These are phyloP conservation scores for Sclerotiophoma versabilis DNA, from an alignment of 2,329 filamentous ascomycete species.

Conservation along the genomic window DNA sequence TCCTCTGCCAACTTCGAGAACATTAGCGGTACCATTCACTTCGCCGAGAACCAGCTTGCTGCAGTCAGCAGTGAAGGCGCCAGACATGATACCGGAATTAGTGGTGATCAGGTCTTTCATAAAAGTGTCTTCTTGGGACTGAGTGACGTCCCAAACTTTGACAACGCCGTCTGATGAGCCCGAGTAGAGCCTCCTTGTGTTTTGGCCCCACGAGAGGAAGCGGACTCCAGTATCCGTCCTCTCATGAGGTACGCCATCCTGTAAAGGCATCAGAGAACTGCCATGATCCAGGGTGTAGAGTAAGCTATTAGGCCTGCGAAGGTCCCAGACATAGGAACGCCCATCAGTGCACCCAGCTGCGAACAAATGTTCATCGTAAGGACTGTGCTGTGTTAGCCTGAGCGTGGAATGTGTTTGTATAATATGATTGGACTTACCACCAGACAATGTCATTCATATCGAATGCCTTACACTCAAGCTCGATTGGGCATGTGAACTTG, in stretches of 20 bases:
- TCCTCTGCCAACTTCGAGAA: constrained; percentile 55
- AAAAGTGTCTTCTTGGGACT: constrained; percentile 58
- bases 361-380: constrained; percentile 58
- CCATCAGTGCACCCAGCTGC: constrained; percentile 68
- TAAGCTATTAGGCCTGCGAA: constrained; percentile 54
- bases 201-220: constrained; percentile 64
- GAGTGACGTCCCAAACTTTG: constrained; percentile 66
- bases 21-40: constrained; percentile 61
- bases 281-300: constrained; percentile 62
- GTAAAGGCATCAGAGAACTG: constrained; percentile 57
- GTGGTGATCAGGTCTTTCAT: constrained; percentile 59
- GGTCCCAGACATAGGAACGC: constrained; percentile 67
- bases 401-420: neutral
- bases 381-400: constrained; percentile 37
- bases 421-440: constrained; percentile 41
- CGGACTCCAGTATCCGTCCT: constrained; percentile 64
- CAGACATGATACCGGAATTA: constrained; percentile 64
- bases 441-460: constrained; percentile 69
- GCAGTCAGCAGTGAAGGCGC: constrained; percentile 63
- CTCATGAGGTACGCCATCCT: constrained; percentile 55
- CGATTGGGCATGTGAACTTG: constrained; percentile 45
- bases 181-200: constrained; percentile 61
- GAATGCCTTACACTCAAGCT: constrained; percentile 63
- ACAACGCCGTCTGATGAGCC: constrained; percentile 68
- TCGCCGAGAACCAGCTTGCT: constrained; percentile 65